Conservation (phyloP, 192 early-diverging fungal genomes). For the Coemansia sp. region DNA sequence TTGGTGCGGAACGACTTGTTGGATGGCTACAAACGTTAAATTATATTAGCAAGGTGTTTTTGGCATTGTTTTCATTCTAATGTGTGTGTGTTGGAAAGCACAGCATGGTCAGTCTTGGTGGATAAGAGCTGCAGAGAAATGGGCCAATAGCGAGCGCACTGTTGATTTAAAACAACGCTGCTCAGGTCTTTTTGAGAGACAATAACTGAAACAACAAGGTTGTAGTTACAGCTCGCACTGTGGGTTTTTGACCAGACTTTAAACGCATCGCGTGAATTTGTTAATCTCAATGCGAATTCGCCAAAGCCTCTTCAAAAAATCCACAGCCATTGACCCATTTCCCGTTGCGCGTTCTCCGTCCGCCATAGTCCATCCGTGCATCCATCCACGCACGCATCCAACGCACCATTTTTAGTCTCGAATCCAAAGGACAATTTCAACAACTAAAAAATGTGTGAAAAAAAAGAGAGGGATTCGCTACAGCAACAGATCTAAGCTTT, state of each 20-base stretch:
- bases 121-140: no score
- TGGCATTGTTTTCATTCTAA: no score
- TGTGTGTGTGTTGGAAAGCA: no score
- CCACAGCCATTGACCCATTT: background rate
- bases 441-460: background rate
- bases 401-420: constrained; percentile 51
- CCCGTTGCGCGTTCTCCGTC: background rate
- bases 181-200: background rate
- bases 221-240: background rate
- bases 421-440: constrained; percentile 24
- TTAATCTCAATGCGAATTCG: no score
- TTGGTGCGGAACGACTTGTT: constrained; percentile 98
- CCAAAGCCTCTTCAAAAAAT: background rate
- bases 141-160: no score
- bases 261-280: no score
- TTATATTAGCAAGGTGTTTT: no score
- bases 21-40: constrained; percentile 67
- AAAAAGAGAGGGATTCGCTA: constrained; percentile 6
- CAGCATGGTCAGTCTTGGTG: no score
- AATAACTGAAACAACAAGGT: background rate
- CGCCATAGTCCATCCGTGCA: constrained; percentile 7
- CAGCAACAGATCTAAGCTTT: background rate
- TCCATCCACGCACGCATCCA: constrained; percentile 31
- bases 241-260: no score
- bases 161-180: no score